A percentile compares a stretch with the other conserved stretches of the same genome.
Evolutionary conservation across 2,329 filamentous ascomycete species (phyloP).

Genomic region (Aureobasidium sp.): DNA sequence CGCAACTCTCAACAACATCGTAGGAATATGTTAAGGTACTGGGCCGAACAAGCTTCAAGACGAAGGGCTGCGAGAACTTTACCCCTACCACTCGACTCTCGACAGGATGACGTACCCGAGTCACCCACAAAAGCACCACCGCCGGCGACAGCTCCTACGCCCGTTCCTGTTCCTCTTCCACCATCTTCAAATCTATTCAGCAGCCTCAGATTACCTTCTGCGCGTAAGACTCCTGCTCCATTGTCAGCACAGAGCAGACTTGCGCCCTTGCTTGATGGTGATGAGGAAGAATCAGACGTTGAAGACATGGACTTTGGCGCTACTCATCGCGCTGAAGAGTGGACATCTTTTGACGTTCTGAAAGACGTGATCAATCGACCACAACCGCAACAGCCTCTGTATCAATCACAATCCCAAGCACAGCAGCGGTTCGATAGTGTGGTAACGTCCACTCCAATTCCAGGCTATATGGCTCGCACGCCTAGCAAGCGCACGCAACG

Average conservation of each 20-base stretch:
- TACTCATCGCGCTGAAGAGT: constrained; percentile 25
- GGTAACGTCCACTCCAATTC: constrained; percentile 13
- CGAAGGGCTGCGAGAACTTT: constrained; percentile 14
- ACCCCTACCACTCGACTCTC: background rate
- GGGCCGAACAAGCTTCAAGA: constrained; percentile 38
- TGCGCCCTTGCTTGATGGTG: background rate
- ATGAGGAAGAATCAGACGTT: background rate
- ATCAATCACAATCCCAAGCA: background rate
- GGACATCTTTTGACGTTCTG: constrained; percentile 29
- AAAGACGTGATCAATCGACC: background rate
- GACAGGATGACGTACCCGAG: constrained; percentile 12
- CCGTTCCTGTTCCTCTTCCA: background rate
- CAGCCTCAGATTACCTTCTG: constrained; percentile 10
- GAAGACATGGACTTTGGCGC: constrained; percentile 20
- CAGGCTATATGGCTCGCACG: constrained; percentile 36
- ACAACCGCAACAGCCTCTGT: background rate
- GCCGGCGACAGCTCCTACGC: background rate
- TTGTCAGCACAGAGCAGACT: background rate
- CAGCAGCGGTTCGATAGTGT: background rate
- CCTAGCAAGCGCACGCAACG: constrained; percentile 34
- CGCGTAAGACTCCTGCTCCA: constrained; percentile 5
- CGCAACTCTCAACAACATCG: constrained; percentile 47
- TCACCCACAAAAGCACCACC: background rate
- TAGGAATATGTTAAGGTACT: constrained; percentile 46
- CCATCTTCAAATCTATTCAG: constrained; percentile 11